Percentiles rank a stretch among this genome's conserved stretches.
Evolutionary conservation across 2,329 filamentous ascomycete genomes (phyloP).

Genomic region (Penicillium frequentans): DNA sequence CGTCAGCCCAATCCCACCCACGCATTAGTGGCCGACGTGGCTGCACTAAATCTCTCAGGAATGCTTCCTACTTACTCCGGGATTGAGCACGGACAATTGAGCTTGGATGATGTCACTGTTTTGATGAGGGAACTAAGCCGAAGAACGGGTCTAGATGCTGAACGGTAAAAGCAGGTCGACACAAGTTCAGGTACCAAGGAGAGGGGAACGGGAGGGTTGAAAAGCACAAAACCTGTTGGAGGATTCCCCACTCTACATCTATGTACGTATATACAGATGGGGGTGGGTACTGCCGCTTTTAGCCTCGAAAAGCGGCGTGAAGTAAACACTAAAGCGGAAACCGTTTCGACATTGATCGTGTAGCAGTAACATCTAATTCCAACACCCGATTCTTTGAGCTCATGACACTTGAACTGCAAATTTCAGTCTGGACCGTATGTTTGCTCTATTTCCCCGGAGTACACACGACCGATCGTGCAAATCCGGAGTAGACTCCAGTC

Average conservation of each 20-base stretch:
- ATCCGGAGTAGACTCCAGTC: constrained; percentile 9
- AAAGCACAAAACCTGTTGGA: constrained; percentile 7
- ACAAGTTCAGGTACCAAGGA: not conserved
- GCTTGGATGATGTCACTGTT: constrained; percentile 12
- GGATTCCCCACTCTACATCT: not conserved
- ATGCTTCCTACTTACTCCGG: constrained; percentile 1
- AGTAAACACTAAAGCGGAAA: not conserved
- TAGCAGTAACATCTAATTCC: not conserved
- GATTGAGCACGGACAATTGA: constrained; percentile 4
- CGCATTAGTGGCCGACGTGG: constrained; percentile 15
- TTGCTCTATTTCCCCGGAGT: constrained; percentile 2
- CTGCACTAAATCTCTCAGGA: not conserved
- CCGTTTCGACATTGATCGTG: not conserved
- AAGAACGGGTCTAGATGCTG: not conserved
- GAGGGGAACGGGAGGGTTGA: not conserved
- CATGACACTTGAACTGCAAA: too few relatives aligned
- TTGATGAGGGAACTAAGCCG: not conserved
- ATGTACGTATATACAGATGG: not conserved
- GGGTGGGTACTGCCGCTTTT: not conserved
- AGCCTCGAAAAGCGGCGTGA: not conserved
- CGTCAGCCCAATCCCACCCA: constrained; percentile 12
- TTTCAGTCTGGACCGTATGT: too few relatives aligned
- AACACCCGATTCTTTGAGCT: not conserved
- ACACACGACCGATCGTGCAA: constrained; percentile 9
- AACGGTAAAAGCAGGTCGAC: not conserved